Base-by-base conservation (phyloP, 139 green algal genomes). In the Mesotaenium endlicherianum region DNA sequence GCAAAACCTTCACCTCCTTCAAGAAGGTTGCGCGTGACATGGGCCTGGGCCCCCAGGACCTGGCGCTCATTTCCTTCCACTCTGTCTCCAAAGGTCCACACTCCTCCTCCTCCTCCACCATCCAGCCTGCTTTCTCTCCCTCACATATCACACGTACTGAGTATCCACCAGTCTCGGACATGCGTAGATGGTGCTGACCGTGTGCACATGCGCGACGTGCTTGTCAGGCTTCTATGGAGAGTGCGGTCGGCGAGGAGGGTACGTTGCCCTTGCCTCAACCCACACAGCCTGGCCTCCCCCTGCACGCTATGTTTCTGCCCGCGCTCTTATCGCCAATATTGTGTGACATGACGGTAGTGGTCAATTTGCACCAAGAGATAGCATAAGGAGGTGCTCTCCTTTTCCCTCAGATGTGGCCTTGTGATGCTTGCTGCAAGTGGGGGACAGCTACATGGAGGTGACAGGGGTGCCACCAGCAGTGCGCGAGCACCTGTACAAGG, bases 171-270 rank as follows among this genome's bases (percentile, higher is more conserved):
- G 17, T 34, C 11, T 71, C 11, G 16, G 11, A 8, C 59, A 71
- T 64, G 53, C 26, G 26, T 64, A 26, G 53, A 26, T 26, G 20
- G 26, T 64, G 20, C 50, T 34, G 20, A 26, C 50, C 26, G 50
- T 26, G 26, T 64, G 50, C 50, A 34, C 50, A 64, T 64, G 50
- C 26, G 26, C 50, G 20, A 26, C 50, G 20, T 34, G 26, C 50
- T 64, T 64, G 50, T 64, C 50, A 86, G 80, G 83, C 8, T 88
- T 64, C 49, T 88, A 88, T 50, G 83, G 83, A 0, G 94, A 98
- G 91, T 98, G 94, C 88, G 94, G 94, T 0, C 83, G 91, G 68
- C 89, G 95, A 53, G 95, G 95, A 26, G 95, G 95, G 17, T 98
- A 97, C 90, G 92, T 97, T 86, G n/a, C n/a, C n/a, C n/a, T n/a